A percentile compares a stretch with the other conserved stretches of the same genome.
Evolutionary conservation across 768 basidiomycete genomes (phyloP).

Genomic region (Tylopilus subfusipes): DNA sequence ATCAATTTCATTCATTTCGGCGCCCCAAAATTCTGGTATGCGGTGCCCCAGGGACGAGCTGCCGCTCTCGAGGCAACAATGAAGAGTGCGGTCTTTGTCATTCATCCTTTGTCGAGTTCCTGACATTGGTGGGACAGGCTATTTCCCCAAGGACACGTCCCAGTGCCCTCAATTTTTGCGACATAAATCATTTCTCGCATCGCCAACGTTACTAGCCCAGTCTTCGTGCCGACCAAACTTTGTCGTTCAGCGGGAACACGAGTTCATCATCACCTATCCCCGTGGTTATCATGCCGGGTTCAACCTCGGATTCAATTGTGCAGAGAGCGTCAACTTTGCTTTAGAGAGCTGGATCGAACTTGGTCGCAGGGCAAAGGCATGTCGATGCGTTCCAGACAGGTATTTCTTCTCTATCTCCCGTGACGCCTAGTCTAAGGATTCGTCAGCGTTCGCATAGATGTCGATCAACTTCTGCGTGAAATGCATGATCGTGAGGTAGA

Average conservation of each 20-base stretch:
- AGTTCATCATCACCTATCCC: constrained; percentile 95
- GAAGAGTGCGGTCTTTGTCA: constrained; percentile 53
- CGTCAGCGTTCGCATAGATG: constrained; percentile 85
- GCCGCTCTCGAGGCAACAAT: constrained; percentile 83
- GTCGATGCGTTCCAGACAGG: constrained; percentile 75
- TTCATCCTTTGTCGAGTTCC: not conserved
- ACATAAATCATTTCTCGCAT: constrained; percentile 94
- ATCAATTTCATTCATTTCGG: constrained; percentile 99
- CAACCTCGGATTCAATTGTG: constrained; percentile 94
- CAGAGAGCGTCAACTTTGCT: constrained; percentile 96
- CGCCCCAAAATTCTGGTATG: constrained; percentile 96
- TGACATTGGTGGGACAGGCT: constrained; percentile 44
- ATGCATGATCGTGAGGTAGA: constrained; percentile 63
- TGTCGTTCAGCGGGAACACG: constrained; percentile 89
- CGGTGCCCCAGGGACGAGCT: constrained; percentile 85
- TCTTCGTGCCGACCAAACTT: constrained; percentile 79
- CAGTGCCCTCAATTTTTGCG: constrained; percentile 91
- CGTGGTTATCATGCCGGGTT: constrained; percentile 96
- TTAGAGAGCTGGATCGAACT: constrained; percentile 91
- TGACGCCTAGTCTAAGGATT: constrained; percentile 5
- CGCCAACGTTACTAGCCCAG: constrained; percentile 77
- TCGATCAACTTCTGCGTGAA: constrained; percentile 77
- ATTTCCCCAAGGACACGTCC: constrained; percentile 84
- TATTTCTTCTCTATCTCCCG: constrained; percentile 24
- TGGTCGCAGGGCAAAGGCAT: constrained; percentile 75